Percentiles rank a stretch among this genome's conserved stretches.
phyloP scores from a whole-genome alignment of 192 early-diverging fungal genomes.

The Podochytrium sp. region DNA sequence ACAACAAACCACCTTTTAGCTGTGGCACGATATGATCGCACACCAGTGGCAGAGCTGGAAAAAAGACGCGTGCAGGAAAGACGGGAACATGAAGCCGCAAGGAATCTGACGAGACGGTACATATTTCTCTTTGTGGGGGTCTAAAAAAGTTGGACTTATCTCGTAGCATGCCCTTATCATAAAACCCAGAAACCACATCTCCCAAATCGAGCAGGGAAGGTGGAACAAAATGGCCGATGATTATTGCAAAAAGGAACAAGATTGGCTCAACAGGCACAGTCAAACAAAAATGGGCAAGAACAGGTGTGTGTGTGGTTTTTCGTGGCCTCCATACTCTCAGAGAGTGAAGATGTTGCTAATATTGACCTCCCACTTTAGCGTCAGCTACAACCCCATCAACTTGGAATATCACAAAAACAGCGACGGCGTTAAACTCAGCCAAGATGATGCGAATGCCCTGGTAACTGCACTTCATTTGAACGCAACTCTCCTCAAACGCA shows the following conservation, averaged over 20 bases:
- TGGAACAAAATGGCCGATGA: conserved; percentile 42
- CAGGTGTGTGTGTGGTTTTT: conserved; percentile 21
- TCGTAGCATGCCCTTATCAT: neutral
- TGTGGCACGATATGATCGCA: conserved; percentile 31
- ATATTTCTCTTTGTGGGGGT: conserved; percentile 2
- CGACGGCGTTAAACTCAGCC: conserved; percentile 34
- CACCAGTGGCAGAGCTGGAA: conserved; percentile 40
- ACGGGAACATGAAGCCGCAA: conserved; percentile 22
- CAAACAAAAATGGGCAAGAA: conserved; percentile 34
- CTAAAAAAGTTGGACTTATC: no score
- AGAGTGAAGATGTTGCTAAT: neutral
- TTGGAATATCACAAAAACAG: conserved; percentile 34
- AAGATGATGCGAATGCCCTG: conserved; percentile 42
- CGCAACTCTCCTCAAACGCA: neutral
- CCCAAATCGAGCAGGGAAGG: conserved; percentile 36
- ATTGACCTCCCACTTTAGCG: conserved; percentile 20
- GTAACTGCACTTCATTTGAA: conserved; percentile 12
- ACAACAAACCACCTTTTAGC: neutral
- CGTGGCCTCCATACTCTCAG: neutral
- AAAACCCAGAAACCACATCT: conserved; percentile 32
- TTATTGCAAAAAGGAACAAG: conserved; percentile 12
- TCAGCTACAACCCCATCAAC: conserved; percentile 52
- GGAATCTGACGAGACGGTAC: conserved; percentile 35
- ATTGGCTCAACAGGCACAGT: conserved; percentile 20
- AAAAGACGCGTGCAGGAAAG: conserved; percentile 21